Conservation (phyloP, 352 stramenopile genomes). For the Blastocystis sp. region DNA sequence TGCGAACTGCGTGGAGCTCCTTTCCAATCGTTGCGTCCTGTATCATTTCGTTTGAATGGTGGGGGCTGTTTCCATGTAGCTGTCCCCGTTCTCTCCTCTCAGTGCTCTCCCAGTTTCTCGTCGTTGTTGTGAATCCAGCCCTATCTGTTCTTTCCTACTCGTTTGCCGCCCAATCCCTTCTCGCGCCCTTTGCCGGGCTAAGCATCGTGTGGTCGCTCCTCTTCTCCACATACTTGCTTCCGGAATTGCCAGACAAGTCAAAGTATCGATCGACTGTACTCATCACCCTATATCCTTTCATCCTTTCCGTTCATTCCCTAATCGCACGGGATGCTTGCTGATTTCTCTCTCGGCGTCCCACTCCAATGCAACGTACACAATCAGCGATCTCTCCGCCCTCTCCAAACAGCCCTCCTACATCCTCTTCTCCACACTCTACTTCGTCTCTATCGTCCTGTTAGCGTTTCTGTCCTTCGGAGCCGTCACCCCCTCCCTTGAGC, state of each 20-base stretch:
- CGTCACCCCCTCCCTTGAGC: neutral
- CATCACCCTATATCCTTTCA: constrained; percentile 64
- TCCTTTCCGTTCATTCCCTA: constrained; percentile 4
- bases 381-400: constrained; percentile 4
- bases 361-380: neutral
- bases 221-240: constrained; percentile 42
- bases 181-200: constrained; percentile 49
- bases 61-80: neutral
- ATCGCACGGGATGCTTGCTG: constrained; percentile 48
- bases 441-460: neutral
- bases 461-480: neutral
- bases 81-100: constrained; percentile 10
- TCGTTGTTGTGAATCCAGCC: constrained; percentile 44
- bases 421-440: constrained; percentile 35
- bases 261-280: constrained; percentile 48
- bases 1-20: constrained; percentile 10
- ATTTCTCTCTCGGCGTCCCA: constrained; percentile 52
- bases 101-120: constrained; percentile 29
- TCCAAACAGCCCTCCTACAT: neutral
- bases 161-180: constrained; percentile 57
- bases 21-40: constrained; percentile 56
- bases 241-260: constrained; percentile 10
- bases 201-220: constrained; percentile 60
- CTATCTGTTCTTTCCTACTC: constrained; percentile 54
- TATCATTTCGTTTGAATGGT: neutral